Conservation (phyloP, 768 basidiomycete genomes). For the Coprinopsis sp. region DNA sequence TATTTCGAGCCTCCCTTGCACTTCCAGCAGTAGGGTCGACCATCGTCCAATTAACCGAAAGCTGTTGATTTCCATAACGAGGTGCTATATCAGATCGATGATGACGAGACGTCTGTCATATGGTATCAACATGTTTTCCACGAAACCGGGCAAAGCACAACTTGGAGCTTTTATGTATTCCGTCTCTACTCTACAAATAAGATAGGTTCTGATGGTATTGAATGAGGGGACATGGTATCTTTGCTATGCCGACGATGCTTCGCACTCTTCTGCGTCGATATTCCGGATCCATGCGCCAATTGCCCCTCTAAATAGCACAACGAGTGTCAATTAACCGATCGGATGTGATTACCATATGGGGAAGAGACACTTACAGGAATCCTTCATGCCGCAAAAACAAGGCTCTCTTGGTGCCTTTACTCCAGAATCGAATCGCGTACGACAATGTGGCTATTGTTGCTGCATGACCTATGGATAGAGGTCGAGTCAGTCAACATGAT, state of each 20-base stretch:
- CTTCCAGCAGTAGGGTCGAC: too few relatives aligned
- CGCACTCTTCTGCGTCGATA: slow-evolving; percentile 52
- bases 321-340: slow-evolving; percentile 14
- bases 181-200: not conserved
- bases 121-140: not conserved
- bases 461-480: slow-evolving; percentile 67
- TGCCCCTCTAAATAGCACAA: slow-evolving; percentile 57
- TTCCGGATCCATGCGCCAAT: slow-evolving; percentile 99
- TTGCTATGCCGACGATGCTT: not conserved
- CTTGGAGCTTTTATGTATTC: too few relatives aligned
- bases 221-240: too few relatives aligned
- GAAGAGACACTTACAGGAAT: slow-evolving; percentile 68
- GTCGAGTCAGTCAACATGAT: not conserved
- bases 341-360: slow-evolving; percentile 6
- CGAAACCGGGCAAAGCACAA: too few relatives aligned
- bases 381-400: slow-evolving; percentile 97
- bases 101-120: slow-evolving; percentile 5
- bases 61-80: slow-evolving; percentile 11
- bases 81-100: slow-evolving; percentile 12
- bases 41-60: too few relatives aligned
- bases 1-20: not conserved
- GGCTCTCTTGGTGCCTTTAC: slow-evolving; percentile 93
- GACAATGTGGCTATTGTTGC: slow-evolving; percentile 96
- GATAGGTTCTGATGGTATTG: too few relatives aligned
- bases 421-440: slow-evolving; percentile 99